phyloP scores from a whole-genome alignment of 2,329 filamentous ascomycete genomes.

The Exophiala mesophila region DNA sequence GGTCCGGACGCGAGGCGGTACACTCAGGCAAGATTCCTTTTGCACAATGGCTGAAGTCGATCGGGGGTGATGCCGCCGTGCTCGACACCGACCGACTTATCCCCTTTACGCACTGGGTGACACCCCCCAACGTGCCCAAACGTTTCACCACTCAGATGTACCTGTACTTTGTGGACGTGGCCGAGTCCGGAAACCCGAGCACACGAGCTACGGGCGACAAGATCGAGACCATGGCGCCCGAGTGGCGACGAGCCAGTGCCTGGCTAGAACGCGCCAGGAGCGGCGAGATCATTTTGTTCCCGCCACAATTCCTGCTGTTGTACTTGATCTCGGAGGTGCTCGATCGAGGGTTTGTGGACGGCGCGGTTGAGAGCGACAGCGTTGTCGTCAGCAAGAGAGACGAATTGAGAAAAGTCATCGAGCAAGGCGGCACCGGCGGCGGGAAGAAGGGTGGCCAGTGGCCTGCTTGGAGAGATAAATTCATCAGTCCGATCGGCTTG shows the following conservation, averaged over 20 bases:
- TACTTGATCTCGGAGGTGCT: slow-evolving; percentile 49
- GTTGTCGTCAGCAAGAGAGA: slow-evolving; percentile 35
- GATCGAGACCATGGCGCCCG: slow-evolving; percentile 67
- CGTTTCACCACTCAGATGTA: slow-evolving; percentile 98
- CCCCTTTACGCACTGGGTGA: slow-evolving; percentile 90
- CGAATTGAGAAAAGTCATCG: slow-evolving; percentile 44
- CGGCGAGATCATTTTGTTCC: slow-evolving; percentile 76
- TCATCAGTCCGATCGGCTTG: slow-evolving; percentile 39
- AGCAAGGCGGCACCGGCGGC: slow-evolving; percentile 28
- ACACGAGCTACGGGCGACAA: slow-evolving; percentile 63
- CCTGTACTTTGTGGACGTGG: slow-evolving; percentile 53
- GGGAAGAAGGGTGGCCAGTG: slow-evolving; percentile 21
- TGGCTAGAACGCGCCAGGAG: slow-evolving; percentile 64
- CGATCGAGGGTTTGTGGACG: slow-evolving; percentile 28
- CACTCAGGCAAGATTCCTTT: slow-evolving; percentile 65
- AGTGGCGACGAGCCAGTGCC: slow-evolving; percentile 63
- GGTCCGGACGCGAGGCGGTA: slow-evolving; percentile 62
- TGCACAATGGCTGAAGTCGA: slow-evolving; percentile 54
- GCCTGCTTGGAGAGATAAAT: slow-evolving; percentile 43
- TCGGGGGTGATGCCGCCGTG: slow-evolving; percentile 34
- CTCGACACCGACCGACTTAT: slow-evolving; percentile 62
- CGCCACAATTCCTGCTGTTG: slow-evolving; percentile 70
- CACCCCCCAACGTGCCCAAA: slow-evolving; percentile 53
- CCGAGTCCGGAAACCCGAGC: slow-evolving; percentile 41
- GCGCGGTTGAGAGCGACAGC: slow-evolving; percentile 5